Evolutionary conservation across 352 stramenopile species (phyloP), one percentile per base, ranked within the genome.

Genomic region (Phytophthora fragariae): DNA sequence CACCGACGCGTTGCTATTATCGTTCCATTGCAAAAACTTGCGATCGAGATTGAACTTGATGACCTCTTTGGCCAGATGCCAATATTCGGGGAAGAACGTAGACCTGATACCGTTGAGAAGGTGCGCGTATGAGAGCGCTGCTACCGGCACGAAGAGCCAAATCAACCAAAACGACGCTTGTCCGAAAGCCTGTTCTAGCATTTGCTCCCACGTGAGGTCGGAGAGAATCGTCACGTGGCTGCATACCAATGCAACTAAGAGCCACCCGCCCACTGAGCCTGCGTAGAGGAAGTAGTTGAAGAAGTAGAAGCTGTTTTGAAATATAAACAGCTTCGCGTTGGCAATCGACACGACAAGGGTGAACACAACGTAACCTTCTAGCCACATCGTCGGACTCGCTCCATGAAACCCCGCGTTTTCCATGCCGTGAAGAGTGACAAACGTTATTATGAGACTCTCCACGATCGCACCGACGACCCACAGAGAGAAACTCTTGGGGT

Each of bases 331-430:
- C 78, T 96, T 96, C 14, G 70, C 19, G 57, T 96, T 96, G 17
- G 89, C 88, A 47, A 90, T 75, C 4, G 92, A 70, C 21, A 95
- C 87, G 11, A 96, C 85, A 7, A 95, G 59, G 7, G 89, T 94
- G 61, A 96, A 93, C 47, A 93, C 87, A 31, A 94, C 79, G 68
- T 93, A 94, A 19, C 89, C 88, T 44, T 92, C 58, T 9, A 95
- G 67, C 89, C 89, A 96, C 85, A 96, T 93, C 5, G 79, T 80
- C 6, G 76, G 81, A 60, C 64, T 90, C 1, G 54, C 59, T 6
- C 76, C 88, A 52, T 61, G 33, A 31, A 77, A 73, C 5, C 80
- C 84, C 3, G 62, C 63, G 8, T 88, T 83, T 14, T 82, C 50
- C 50, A 93, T 60, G 14, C 79, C 70, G 39, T 83, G 31, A 31